phyloP scores from a whole-genome alignment of 441 rosid genomes.

The Adansonia grandidieri region DNA sequence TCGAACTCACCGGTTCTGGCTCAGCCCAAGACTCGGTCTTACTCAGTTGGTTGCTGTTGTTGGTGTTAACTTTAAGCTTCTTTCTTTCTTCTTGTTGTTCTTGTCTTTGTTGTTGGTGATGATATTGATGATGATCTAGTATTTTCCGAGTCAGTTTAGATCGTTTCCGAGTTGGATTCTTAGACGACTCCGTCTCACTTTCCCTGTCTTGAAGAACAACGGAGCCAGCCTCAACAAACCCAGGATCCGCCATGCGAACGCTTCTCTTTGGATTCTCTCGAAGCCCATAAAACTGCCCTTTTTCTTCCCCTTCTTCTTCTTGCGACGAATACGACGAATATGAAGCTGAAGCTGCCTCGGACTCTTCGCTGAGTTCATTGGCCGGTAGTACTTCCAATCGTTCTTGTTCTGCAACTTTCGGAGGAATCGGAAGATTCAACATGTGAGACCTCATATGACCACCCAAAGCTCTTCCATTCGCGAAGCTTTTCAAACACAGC shows the following conservation, averaged over 20 bases:
- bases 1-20: conserved; percentile 68
- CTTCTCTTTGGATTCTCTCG: conserved; percentile 72
- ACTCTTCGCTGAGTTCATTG: conserved; percentile 41
- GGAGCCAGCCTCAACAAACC: conserved; percentile 54
- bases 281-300: conserved; percentile 41
- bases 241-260: conserved; percentile 62
- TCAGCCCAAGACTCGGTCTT: conserved; percentile 49
- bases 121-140: conserved; percentile 24
- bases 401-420: conserved; percentile 31
- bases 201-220: conserved; percentile 71
- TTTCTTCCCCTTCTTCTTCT: conserved; percentile 32
- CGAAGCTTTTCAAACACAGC: conserved; percentile 66
- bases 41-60: conserved; percentile 36
- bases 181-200: conserved; percentile 87
- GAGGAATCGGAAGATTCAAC: conserved; percentile 53
- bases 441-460: conserved; percentile 92
- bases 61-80: conserved; percentile 35
- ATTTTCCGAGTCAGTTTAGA: conserved; percentile 62
- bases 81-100: conserved; percentile 31
- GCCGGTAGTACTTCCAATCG: neutral
- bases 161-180: conserved; percentile 68
- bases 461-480: conserved; percentile 76
- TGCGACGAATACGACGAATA: conserved; percentile 19
- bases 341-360: conserved; percentile 49
- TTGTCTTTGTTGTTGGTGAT: conserved; percentile 1